Base-by-base conservation (phyloP, 2,329 filamentous ascomycete genomes). In the Ceratocystis cacaofunesta region DNA sequence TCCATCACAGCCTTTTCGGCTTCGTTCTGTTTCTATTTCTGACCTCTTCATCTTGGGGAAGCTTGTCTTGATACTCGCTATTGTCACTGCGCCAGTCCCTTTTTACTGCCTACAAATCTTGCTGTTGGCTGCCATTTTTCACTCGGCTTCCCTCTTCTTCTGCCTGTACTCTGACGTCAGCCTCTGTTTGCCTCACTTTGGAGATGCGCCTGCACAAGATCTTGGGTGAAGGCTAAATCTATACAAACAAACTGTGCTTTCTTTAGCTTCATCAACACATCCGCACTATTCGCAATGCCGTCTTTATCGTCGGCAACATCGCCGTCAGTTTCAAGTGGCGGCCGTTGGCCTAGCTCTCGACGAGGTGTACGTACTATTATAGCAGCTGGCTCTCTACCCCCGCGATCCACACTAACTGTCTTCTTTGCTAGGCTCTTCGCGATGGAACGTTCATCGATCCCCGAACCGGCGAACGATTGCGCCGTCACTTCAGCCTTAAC, bases 371-470 rank as follows among this genome's bases (percentile, higher is more conserved):
- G 36, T 41, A 41, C 36, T 41, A 41, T 41, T 41, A 41, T 41
- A 12, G 8, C 3, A 3, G 55, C 57, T 32, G 4, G 22, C 43
- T 6, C 44, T 41, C 28, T 44, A 1, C 32, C 15, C 28, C n/a
- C n/a, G 36, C 28, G 17, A 0, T 25, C 22, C 22, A 25, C 2
- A 2, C 22, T 48, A 15, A 22, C 15, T 2, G 19, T 25, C 48
- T 8, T 10, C 48, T 4, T 25, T 7, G 28, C 19, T 72, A 86
- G 83, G 85, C 91, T 81, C 80, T 95, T 68, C 86, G 88, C 70
- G 88, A 92, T 73, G 89, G 89, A 69, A 94, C 90, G 57, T 91
- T 95, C 74, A 88, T 97, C 70, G 82, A 95, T 65, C 91, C 92
- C 6, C 80, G 82, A 67, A 96, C 91, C 2, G 92, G 92, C 71